Conservation (phyloP, 257 asterid genomes). For the Buddleja alternifolia region DNA sequence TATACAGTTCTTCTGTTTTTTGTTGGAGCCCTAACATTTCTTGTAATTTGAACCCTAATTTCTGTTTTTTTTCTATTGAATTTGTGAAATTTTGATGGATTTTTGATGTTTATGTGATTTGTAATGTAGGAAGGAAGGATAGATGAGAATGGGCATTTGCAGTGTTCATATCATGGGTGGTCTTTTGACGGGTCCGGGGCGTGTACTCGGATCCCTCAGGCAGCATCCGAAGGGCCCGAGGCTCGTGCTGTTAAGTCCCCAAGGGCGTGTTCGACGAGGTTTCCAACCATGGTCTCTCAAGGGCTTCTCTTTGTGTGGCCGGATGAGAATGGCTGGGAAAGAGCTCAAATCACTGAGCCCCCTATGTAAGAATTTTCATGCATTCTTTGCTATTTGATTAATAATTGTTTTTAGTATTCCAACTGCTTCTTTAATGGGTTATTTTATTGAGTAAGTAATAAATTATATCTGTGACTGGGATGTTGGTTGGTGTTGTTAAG, state of each 20-base stretch:
- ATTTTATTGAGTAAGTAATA: slow-evolving; percentile 19
- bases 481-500: slow-evolving; percentile 14
- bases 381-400: slow-evolving; percentile 5
- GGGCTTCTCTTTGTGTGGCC: slow-evolving; percentile 99
- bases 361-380: slow-evolving; percentile 59
- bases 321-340: slow-evolving; percentile 91
- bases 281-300: slow-evolving; percentile 93
- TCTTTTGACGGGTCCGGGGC: slow-evolving; percentile 95
- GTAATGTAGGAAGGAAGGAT: slow-evolving; percentile 86
- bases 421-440: slow-evolving; percentile 10
- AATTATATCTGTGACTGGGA: slow-evolving; percentile 16
- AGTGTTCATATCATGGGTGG: slow-evolving; percentile 99
- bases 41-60: not conserved
- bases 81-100: not conserved
- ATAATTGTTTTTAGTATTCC: slow-evolving; percentile 13
- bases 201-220: slow-evolving; percentile 90
- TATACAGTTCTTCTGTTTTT: not conserved
- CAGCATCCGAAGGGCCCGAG: slow-evolving; percentile 90
- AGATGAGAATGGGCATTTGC: slow-evolving; percentile 97
- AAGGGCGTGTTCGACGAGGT: slow-evolving; percentile 84
- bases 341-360: slow-evolving; percentile 78
- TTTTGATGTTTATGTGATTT: slow-evolving; percentile 17
- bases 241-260: slow-evolving; percentile 82
- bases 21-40: not conserved
- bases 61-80: not conserved